phyloP scores from a whole-genome alignment of 2,329 filamentous ascomycete genomes.

The Aspergillus fumigatus region DNA sequence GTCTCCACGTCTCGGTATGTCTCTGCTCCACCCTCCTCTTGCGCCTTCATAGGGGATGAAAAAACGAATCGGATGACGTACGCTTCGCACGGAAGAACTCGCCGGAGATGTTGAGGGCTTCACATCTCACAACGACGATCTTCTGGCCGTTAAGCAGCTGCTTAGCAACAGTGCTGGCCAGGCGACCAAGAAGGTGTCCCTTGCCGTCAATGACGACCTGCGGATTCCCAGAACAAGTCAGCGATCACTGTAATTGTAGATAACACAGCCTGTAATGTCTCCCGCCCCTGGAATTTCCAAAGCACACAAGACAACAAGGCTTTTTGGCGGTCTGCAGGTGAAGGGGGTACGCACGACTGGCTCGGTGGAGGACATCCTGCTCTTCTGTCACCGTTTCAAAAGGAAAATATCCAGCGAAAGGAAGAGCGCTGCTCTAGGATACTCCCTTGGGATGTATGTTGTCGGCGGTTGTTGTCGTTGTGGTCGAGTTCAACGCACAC shows the following conservation, averaged over 20 bases:
- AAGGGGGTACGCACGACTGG: conserved; percentile 54
- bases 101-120: conserved; percentile 99
- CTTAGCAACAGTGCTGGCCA: conserved; percentile 97
- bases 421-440: conserved; percentile 40
- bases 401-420: conserved; percentile 39
- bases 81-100: conserved; percentile 99
- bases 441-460: conserved; percentile 40
- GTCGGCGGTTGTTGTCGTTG: conserved; percentile 46
- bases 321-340: conserved; percentile 9
- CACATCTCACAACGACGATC: conserved; percentile 97
- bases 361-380: conserved; percentile 63
- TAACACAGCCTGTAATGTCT: background rate
- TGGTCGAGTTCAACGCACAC: conserved; percentile 40
- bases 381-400: conserved; percentile 37
- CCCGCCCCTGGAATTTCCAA: conserved; percentile 2
- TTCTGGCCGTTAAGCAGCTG: conserved; percentile 98
- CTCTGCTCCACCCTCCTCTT: conserved; percentile 1
- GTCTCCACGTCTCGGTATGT: conserved; percentile 4
- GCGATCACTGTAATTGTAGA: conserved; percentile 19
- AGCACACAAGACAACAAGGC: conserved; percentile 7
- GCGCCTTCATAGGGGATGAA: conserved; percentile 6
- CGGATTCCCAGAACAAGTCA: conserved; percentile 40
- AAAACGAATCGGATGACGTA: conserved; percentile 59
- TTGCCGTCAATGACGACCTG: conserved; percentile 99
- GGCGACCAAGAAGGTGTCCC: conserved; percentile 98